These are phyloP conservation scores for Keithomyces neogunnii DNA, from an alignment of 2,329 filamentous ascomycete genomes.

Conservation along the genomic window DNA sequence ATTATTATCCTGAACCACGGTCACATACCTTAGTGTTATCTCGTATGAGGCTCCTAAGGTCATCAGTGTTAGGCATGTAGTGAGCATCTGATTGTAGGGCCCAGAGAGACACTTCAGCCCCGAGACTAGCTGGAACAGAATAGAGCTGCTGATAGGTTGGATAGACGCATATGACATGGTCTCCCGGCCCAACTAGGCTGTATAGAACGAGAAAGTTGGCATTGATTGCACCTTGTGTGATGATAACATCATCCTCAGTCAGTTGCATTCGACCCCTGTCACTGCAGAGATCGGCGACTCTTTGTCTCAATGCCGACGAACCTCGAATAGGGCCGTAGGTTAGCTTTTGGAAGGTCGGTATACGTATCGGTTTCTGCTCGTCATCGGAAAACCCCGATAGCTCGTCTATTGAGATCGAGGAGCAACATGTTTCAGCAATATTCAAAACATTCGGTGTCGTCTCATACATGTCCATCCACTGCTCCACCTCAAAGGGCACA, in stretches of 20 bases:
- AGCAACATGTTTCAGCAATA: slow-evolving; percentile 71
- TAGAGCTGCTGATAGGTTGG: slow-evolving; percentile 85
- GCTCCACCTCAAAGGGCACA: slow-evolving; percentile 59
- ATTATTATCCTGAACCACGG: not conserved
- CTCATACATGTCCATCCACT: slow-evolving; percentile 59
- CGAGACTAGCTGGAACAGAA: slow-evolving; percentile 62
- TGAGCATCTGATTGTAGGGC: slow-evolving; percentile 53
- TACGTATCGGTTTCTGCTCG: slow-evolving; percentile 30
- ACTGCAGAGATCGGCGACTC: slow-evolving; percentile 48
- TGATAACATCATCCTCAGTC: slow-evolving; percentile 55
- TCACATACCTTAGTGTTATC: slow-evolving; percentile 58
- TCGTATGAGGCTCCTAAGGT: slow-evolving; percentile 53
- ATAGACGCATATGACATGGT: slow-evolving; percentile 81
- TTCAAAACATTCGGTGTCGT: slow-evolving; percentile 52
- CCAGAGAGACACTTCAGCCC: slow-evolving; percentile 73
- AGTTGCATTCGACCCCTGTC: slow-evolving; percentile 33
- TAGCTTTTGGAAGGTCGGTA: slow-evolving; percentile 47
- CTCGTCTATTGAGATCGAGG: slow-evolving; percentile 64
- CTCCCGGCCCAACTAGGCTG: slow-evolving; percentile 59
- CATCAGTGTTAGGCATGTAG: slow-evolving; percentile 59
- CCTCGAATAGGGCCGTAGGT: slow-evolving; percentile 69
- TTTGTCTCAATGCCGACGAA: slow-evolving; percentile 52
- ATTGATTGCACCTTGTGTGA: slow-evolving; percentile 72
- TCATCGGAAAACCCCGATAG: slow-evolving; percentile 51
- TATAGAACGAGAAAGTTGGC: slow-evolving; percentile 82